These are phyloP conservation scores for Apiotrichum sp. DNA, from an alignment of 1,284 basidiomycete species.

Conservation along the genomic window DNA sequence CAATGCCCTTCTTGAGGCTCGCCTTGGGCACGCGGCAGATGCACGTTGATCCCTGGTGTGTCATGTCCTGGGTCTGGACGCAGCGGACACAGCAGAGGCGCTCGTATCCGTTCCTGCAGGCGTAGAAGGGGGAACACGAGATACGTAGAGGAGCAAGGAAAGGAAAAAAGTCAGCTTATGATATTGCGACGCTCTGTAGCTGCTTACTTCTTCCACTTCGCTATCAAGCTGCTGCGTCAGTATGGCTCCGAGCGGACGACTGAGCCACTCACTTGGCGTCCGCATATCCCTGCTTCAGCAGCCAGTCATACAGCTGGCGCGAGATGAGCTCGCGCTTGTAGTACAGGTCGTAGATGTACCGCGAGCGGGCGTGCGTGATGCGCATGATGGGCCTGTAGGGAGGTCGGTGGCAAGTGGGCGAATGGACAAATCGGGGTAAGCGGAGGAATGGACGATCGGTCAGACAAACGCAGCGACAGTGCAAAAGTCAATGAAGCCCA, in stretches of 20 bases:
- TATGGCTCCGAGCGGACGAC: not conserved
- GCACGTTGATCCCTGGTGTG: conserved; percentile 98
- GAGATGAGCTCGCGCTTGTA: conserved; percentile 97
- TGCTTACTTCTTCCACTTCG: conserved; percentile 89
- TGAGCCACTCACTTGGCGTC: conserved; percentile 75
- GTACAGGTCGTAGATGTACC: conserved; percentile 98
- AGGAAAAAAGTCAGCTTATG: not conserved
- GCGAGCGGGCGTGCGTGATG: conserved; percentile 86
- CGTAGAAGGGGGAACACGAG: not conserved
- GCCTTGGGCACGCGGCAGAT: conserved; percentile 96
- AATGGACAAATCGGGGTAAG: too few relatives aligned
- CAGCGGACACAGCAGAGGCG: conserved; percentile 96
- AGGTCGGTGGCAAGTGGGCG: too few relatives aligned
- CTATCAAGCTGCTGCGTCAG: conserved; percentile 68
- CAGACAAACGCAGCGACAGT: too few relatives aligned
- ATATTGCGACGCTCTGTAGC: not conserved
- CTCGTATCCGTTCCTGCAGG: conserved; percentile 72
- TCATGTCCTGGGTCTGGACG: conserved; percentile 98
- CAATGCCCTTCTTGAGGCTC: conserved; percentile 77
- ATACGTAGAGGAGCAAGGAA: too few relatives aligned
- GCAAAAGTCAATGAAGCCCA: not conserved
- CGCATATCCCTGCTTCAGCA: conserved; percentile 94
- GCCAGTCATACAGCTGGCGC: conserved; percentile 93
- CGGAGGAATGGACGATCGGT: too few relatives aligned
- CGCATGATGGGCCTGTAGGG: conserved; percentile 76